These are phyloP conservation scores for Syzygium aqueum DNA, from an alignment of 345 rosid genomes.

Conservation along the genomic window DNA sequence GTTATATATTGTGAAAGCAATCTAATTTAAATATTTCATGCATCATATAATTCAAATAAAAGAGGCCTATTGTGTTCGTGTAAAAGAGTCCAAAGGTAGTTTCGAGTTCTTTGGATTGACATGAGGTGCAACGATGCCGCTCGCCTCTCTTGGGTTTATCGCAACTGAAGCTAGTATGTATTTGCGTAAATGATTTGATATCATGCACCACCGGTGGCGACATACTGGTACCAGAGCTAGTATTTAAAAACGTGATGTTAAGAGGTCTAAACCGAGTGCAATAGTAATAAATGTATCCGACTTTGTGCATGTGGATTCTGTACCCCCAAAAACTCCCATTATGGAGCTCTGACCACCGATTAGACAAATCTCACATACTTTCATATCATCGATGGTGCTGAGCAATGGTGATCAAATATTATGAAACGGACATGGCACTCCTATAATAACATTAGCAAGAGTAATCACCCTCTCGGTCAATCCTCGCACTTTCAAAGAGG, in stretches of 20 bases:
- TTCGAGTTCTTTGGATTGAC: background rate
- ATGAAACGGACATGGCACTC: background rate
- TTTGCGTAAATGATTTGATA: too few relatives aligned
- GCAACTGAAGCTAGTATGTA: background rate
- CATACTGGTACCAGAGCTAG: background rate
- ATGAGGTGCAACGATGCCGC: background rate
- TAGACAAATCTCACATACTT: background rate
- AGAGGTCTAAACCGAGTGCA: background rate
- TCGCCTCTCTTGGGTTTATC: too few relatives aligned
- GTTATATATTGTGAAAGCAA: background rate
- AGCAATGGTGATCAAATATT: background rate
- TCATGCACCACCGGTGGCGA: background rate
- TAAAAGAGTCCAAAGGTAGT: background rate
- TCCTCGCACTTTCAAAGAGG: background rate
- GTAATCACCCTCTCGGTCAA: accelerated
- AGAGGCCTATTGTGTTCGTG: background rate
- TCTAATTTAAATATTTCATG: background rate
- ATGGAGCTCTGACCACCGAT: background rate
- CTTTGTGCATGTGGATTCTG: background rate
- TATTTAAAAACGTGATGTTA: background rate
- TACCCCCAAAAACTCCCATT: background rate
- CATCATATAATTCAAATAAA: background rate
- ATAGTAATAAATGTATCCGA: background rate
- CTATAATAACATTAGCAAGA: too few relatives aligned
- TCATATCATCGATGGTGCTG: background rate